Conservation (phyloP, 1,139 yeast species). For the Komagataea norvegica region DNA sequence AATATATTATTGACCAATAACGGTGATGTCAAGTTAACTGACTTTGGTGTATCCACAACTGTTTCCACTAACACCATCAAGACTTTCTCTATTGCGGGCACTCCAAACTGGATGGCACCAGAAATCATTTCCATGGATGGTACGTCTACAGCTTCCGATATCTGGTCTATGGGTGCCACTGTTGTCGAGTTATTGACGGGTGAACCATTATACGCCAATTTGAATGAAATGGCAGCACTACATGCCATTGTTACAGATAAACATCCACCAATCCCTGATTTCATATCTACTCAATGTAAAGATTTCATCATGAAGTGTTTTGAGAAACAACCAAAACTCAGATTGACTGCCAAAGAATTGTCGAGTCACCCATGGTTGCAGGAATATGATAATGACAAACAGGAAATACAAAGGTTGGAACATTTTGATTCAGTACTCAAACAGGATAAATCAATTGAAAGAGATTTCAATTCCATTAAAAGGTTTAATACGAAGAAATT, state of each 20-base stretch:
- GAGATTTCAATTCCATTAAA: slow-evolving; percentile 21
- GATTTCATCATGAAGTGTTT: slow-evolving; percentile 76
- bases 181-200: slow-evolving; percentile 82
- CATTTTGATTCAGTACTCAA: too few relatives aligned
- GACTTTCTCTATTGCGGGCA: slow-evolving; percentile 79
- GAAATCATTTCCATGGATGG: slow-evolving; percentile 90
- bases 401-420: too few relatives aligned
- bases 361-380: slow-evolving; percentile 57
- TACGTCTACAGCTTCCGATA: slow-evolving; percentile 80
- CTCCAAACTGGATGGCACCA: slow-evolving; percentile 99
- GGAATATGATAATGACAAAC: neutral
- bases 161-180: slow-evolving; percentile 96
- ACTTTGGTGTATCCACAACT: slow-evolving; percentile 96
- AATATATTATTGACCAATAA: slow-evolving; percentile 80
- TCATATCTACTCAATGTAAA: slow-evolving; percentile 45
- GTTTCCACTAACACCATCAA: slow-evolving; percentile 66
- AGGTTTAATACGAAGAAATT: slow-evolving; percentile 27
- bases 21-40: slow-evolving; percentile 85
- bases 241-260: slow-evolving; percentile 90
- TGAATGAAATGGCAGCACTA: slow-evolving; percentile 81
- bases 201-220: slow-evolving; percentile 80
- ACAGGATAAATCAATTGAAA: slow-evolving; percentile 1
- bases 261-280: slow-evolving; percentile 71
- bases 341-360: slow-evolving; percentile 54
- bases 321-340: slow-evolving; percentile 55